Percentiles rank a stretch among this genome's conserved stretches.
Conservation (phyloP, 139 green algal species). For the Haematococcus sp. region DNA sequence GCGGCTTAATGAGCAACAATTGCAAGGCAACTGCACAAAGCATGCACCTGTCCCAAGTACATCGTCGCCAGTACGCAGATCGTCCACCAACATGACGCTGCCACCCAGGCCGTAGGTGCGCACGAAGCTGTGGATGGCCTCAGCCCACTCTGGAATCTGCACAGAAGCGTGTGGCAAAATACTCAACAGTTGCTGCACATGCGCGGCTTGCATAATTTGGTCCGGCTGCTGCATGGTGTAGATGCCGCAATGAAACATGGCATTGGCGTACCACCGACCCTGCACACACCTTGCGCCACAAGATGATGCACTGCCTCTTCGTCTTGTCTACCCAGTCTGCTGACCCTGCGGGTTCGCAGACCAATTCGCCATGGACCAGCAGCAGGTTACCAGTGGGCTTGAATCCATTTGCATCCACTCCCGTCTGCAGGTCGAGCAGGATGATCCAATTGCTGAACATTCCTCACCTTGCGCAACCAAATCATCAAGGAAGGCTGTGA, state of each 20-base stretch:
- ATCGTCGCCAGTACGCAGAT: conserved; percentile 48
- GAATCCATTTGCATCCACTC: no score
- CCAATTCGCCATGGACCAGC: neutral
- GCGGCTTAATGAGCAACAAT: neutral
- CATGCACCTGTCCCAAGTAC: conserved; percentile 53
- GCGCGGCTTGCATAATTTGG: no score
- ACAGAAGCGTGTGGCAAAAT: no score
- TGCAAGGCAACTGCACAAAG: neutral
- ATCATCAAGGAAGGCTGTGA: conserved; percentile 46
- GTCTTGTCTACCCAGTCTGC: conserved; percentile 58
- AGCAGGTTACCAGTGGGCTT: no score
- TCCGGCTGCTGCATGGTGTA: no score
- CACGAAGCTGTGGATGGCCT: conserved; percentile 46
- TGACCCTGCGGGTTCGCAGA: conserved; percentile 13
- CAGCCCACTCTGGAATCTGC: conserved; percentile 53
- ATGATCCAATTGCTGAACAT: no score
- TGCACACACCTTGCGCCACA: conserved; percentile 47
- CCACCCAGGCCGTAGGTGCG: conserved; percentile 47
- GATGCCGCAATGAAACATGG: no score
- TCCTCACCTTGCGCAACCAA: conserved; percentile 39
- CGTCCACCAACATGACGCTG: conserved; percentile 58
- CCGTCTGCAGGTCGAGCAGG: no score
- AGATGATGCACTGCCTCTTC: conserved; percentile 40
- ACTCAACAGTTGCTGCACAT: no score
- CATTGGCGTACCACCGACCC: neutral